A percentile compares a stretch with the other conserved stretches of the same genome.
phyloP scores from a whole-genome alignment of 192 early-diverging fungal genomes.

The Coemansia sp. region DNA sequence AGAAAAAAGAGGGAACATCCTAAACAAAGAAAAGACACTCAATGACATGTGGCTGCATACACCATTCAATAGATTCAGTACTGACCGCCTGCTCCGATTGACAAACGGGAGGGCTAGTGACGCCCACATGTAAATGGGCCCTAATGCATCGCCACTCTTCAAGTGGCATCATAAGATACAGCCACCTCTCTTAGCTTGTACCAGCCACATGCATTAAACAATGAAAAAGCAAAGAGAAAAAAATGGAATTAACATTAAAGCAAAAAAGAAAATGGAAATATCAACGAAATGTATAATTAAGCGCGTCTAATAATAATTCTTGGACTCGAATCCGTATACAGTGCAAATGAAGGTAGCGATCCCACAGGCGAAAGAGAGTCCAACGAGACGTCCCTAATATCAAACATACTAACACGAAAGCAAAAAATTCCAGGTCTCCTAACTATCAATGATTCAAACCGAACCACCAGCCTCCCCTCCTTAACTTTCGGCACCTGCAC shows the following conservation, averaged over 20 bases:
- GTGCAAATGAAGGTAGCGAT: neutral
- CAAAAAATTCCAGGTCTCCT: conserved; percentile 21
- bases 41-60: neutral
- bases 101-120: neutral
- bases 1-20: no score
- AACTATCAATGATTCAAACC: conserved; percentile 12
- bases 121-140: neutral
- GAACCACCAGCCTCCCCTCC: conserved; percentile 17
- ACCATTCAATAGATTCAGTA: neutral
- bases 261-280: neutral
- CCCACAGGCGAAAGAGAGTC: neutral
- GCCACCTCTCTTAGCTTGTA: no score
- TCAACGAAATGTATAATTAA: neutral
- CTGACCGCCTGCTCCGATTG: neutral
- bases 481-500: conserved; percentile 10
- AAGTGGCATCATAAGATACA: neutral
- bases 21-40: neutral
- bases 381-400: conserved; percentile 9
- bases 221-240: neutral
- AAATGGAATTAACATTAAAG: neutral
- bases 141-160: neutral
- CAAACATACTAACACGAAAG: conserved; percentile 25
- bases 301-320: neutral
- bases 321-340: neutral
- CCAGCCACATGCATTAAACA: neutral